Evolutionary conservation across 1,284 basidiomycete species (phyloP), one percentile per base, ranked within the genome.

Genomic region (Tranzscheliella williamsii): DNA sequence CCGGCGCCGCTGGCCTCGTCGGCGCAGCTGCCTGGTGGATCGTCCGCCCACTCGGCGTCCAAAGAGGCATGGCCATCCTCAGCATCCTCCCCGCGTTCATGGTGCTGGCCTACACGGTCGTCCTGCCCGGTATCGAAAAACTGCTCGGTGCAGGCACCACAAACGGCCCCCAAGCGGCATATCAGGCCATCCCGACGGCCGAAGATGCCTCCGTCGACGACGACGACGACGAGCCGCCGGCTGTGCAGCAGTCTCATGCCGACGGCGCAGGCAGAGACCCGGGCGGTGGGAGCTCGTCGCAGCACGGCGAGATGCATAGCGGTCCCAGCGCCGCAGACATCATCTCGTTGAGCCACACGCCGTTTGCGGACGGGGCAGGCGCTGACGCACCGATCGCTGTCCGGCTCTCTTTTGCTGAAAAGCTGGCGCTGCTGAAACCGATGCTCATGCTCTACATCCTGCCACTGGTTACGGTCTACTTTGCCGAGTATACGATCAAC

Each of bases 21-120:
- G 95, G 94, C 5, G 92, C 94, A 0, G 87, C 87, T 30, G 78
- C 95, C 5, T 98, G 94, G 94, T 97, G 94, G 94, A 82, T 91
- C 61, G 81, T 97, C 1, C 83, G 95, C 26, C 85, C 85, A 0
- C 79, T 95, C 1, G 94, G 94, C 12, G 90, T 98, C 5, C 84
- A 85, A 38, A 73, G 80, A 6, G 95, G 93, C 0, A 85, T 98
- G 18, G 87, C 89, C 11, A 44, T 71, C 2, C 38, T 75, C 24
- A 64, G 63, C 9, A 37, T 72, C 4, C 32, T 76, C 26, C 72
- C 74, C 0, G 60, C 53, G 9, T 57, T 68, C 21, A 75, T 75
- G 70, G 55, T 67, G 2, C 2, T 67, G 4, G 56, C 68, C 7
- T 76, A 72, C 36, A 30, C 60, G 3, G 22, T 55, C 18, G 37